phyloP scores from a whole-genome alignment of 2,329 filamentous ascomycete species.

The Emydomyces testavorans region DNA sequence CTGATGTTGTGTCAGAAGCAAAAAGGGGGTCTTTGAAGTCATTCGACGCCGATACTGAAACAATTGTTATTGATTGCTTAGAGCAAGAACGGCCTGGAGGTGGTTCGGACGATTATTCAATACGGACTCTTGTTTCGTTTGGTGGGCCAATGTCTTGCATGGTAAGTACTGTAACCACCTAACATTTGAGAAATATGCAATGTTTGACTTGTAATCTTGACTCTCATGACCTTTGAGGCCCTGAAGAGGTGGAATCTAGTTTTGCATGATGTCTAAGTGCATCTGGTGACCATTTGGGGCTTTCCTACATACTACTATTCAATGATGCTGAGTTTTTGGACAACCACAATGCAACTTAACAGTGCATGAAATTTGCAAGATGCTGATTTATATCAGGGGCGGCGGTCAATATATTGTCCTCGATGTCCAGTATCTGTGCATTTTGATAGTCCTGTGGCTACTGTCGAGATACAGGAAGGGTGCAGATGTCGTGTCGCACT shows the following conservation, averaged over 20 bases:
- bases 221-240: no score
- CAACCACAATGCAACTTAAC: background rate
- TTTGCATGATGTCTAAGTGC: no score
- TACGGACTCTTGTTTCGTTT: no score
- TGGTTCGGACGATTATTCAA: no score
- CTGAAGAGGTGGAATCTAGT: no score
- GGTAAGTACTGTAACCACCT: no score
- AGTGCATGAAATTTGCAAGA: background rate
- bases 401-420: slow-evolving; percentile 1
- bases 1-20: slow-evolving; percentile 17
- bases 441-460: background rate
- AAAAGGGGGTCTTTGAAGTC: slow-evolving; percentile 20
- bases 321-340: slow-evolving; percentile 13
- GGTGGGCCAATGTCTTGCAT: no score
- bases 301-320: no score
- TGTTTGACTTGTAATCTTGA: no score
- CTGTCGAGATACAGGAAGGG: background rate
- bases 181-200: no score
- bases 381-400: background rate
- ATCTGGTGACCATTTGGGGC: no score
- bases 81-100: no score
- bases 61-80: slow-evolving; percentile 22
- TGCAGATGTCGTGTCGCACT: background rate
- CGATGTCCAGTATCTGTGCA: background rate
- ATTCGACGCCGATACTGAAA: slow-evolving; percentile 22